Evolutionary conservation across 129 eudicot species (phyloP).

Genomic region (Artemisia tridentata): DNA sequence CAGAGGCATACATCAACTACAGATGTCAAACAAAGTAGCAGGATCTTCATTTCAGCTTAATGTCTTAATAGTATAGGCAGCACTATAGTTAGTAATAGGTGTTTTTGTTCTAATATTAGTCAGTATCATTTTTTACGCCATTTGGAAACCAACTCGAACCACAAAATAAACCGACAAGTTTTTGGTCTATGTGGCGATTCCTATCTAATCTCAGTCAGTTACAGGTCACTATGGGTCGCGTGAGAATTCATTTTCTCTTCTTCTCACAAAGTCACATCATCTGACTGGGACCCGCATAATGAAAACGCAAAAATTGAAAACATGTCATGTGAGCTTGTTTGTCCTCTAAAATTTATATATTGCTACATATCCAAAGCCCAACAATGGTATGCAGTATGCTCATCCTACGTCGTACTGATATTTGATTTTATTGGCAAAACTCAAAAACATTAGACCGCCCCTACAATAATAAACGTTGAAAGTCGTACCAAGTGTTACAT

Average conservation of each 20-base stretch:
- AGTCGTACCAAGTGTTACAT: too few species aligned
- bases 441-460: too few species aligned
- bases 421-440: too few species aligned
- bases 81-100: conserved; percentile 17
- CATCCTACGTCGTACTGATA: too few species aligned
- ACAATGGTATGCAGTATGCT: too few species aligned
- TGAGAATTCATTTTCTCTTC: conserved; percentile 5
- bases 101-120: conserved; percentile 11
- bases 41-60: conserved; percentile 6
- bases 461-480: too few species aligned
- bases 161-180: neutral
- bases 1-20: conserved; percentile 9
- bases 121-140: conserved; percentile 11
- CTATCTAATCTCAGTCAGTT: conserved; percentile 16
- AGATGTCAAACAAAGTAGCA: conserved; percentile 23
- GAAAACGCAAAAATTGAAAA: neutral
- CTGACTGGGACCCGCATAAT: conserved; percentile 4
- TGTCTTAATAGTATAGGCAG: conserved; percentile 20
- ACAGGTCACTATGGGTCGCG: neutral
- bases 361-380: too few species aligned
- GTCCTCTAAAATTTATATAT: too few species aligned
- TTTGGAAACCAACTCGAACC: conserved; percentile 18
- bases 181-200: neutral
- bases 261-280: neutral
- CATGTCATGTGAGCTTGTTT: neutral